These are phyloP conservation scores for Pleurotus ostreatus DNA, from an alignment of 768 basidiomycete species.

Conservation along the genomic window DNA sequence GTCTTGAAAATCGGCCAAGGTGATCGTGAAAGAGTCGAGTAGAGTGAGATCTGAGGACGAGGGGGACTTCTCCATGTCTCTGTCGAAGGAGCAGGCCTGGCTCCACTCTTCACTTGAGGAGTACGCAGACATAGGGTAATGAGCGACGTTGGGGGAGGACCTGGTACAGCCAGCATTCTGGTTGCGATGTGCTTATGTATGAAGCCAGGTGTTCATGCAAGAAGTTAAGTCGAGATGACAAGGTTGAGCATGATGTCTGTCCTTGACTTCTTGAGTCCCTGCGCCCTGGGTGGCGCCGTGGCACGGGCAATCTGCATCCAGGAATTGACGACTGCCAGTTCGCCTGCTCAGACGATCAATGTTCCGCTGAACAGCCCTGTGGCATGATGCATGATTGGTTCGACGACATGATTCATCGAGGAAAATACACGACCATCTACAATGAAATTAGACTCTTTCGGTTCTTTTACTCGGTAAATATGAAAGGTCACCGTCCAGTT, in stretches of 20 bases:
- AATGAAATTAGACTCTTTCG: no score
- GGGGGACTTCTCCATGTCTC: slow-evolving; percentile 6
- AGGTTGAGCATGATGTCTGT: slow-evolving; percentile 2
- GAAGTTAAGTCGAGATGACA: not conserved
- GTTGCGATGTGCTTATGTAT: slow-evolving; percentile 8
- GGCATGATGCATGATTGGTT: not conserved
- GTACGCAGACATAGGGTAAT: slow-evolving; percentile 7
- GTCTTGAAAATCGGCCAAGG: slow-evolving; percentile 32
- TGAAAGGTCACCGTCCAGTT: no score
- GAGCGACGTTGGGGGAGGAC: slow-evolving; percentile 8
- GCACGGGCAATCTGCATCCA: not conserved
- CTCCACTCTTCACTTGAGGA: slow-evolving; percentile 9
- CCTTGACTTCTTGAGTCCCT: not conserved
- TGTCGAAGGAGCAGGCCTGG: slow-evolving; percentile 4
- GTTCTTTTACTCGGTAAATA: no score
- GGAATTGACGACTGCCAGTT: slow-evolving; percentile 1
- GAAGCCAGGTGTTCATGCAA: not conserved
- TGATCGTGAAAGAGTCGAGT: slow-evolving; percentile 6
- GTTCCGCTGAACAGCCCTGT: not conserved
- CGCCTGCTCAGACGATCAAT: not conserved
- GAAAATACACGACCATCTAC: no score
- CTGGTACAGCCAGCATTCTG: slow-evolving; percentile 3
- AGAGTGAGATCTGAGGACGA: slow-evolving; percentile 6
- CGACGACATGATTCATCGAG: no score
- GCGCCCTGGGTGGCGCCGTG: not conserved